Conservation (phyloP, 192 early-diverging fungal genomes). For the Coemansia sp. region DNA sequence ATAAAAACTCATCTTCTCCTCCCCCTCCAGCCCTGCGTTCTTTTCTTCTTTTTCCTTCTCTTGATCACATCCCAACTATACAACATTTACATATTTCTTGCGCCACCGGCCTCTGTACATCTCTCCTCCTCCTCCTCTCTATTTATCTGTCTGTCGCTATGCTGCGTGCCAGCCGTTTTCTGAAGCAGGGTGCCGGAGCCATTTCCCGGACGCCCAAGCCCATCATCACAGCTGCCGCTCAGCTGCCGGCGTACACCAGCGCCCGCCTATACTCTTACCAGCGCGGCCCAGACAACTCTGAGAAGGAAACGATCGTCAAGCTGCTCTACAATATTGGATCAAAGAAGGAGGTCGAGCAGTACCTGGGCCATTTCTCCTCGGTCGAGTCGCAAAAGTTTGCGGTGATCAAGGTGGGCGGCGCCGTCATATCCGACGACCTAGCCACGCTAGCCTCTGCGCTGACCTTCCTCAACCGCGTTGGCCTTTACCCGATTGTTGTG, state of each 20-base stretch:
- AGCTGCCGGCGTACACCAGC: not conserved
- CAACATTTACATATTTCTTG: too few relatives aligned
- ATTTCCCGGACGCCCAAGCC: slow-evolving; percentile 21
- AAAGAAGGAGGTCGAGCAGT: slow-evolving; percentile 98
- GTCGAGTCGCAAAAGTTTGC: slow-evolving; percentile 99
- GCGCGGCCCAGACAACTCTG: slow-evolving; percentile 36
- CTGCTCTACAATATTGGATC: slow-evolving; percentile 98
- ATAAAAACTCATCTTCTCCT: too few relatives aligned
- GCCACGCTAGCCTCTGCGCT: slow-evolving; percentile 92
- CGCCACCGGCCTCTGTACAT: not conserved
- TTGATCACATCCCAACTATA: not conserved
- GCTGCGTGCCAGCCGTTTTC: slow-evolving; percentile 42
- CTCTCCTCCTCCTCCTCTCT: slow-evolving; percentile 1
- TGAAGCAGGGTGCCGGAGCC: slow-evolving; percentile 34
- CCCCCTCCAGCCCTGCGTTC: too few relatives aligned
- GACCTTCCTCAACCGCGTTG: slow-evolving; percentile 96
- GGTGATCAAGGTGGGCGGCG: slow-evolving; percentile 97
- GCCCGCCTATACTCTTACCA: slow-evolving; percentile 34
- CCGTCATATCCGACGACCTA: slow-evolving; percentile 93
- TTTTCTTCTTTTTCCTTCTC: not conserved
- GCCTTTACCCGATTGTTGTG: slow-evolving; percentile 96
- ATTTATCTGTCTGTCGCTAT: slow-evolving; percentile 3
- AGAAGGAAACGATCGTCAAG: slow-evolving; percentile 83
- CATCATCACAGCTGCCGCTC: not conserved
- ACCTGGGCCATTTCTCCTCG: slow-evolving; percentile 92